phyloP scores from a whole-genome alignment of 805 yeast species.

The Starmerella sp. region DNA sequence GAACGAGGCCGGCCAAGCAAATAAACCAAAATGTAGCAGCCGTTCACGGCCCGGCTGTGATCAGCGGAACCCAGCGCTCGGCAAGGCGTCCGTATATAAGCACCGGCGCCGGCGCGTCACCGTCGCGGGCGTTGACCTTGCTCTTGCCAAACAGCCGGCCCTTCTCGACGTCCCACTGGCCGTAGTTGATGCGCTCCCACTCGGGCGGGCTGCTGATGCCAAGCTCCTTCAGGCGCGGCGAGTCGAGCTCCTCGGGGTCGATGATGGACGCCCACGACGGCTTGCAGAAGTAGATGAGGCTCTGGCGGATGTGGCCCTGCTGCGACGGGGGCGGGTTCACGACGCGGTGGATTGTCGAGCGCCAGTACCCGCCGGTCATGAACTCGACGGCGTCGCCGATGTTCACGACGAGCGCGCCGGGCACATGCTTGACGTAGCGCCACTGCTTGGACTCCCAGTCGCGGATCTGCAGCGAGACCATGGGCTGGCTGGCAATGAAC shows the following conservation, averaged over 20 bases:
- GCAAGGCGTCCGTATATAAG: slow-evolving; percentile 34
- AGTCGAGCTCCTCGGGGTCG: slow-evolving; percentile 35
- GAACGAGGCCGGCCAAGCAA: too few relatives aligned
- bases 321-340: slow-evolving; percentile 40
- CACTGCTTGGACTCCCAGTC: slow-evolving; percentile 31
- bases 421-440: slow-evolving; percentile 32
- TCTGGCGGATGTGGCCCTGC: slow-evolving; percentile 30
- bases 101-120: slow-evolving; percentile 34
- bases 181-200: slow-evolving; percentile 34
- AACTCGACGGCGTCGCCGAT: slow-evolving; percentile 36
- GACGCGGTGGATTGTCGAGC: slow-evolving; percentile 39
- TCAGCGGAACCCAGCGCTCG: slow-evolving; percentile 36
- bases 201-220: slow-evolving; percentile 28
- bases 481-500: slow-evolving; percentile 35
- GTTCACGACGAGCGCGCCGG: slow-evolving; percentile 33
- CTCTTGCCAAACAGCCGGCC: slow-evolving; percentile 37
- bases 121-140: slow-evolving; percentile 29
- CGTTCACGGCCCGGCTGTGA: not conserved
- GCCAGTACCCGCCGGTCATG: slow-evolving; percentile 38
- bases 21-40: not conserved
- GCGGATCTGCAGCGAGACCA: slow-evolving; percentile 33
- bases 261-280: slow-evolving; percentile 31
- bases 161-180: slow-evolving; percentile 39
- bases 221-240: slow-evolving; percentile 31
- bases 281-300: slow-evolving; percentile 36